Percentiles rank a stretch among this genome's conserved stretches.
Conservation (phyloP, 768 basidiomycete genomes). For the Tylopilus vinaceipallidus region DNA sequence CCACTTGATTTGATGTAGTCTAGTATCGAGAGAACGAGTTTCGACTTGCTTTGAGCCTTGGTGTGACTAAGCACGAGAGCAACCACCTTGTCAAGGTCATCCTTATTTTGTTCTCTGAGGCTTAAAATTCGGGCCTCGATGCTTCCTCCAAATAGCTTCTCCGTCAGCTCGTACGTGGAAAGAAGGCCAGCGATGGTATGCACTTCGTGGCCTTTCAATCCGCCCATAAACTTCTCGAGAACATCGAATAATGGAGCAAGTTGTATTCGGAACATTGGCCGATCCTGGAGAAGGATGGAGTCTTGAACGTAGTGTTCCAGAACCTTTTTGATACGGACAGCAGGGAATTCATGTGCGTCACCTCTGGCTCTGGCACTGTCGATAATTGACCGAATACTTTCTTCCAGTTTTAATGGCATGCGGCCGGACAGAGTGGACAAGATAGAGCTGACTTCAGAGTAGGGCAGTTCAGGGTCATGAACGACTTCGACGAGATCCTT, state of each 20-base stretch:
- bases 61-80: slow-evolving; percentile 90
- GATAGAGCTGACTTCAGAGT: slow-evolving; percentile 78
- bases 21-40: slow-evolving; percentile 79
- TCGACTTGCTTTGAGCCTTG: slow-evolving; percentile 91
- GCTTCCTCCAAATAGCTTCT: slow-evolving; percentile 90
- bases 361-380: slow-evolving; percentile 74
- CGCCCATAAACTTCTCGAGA: slow-evolving; percentile 75
- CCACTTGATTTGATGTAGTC: slow-evolving; percentile 87
- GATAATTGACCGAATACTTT: slow-evolving; percentile 73
- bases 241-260: slow-evolving; percentile 69
- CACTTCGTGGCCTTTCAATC: slow-evolving; percentile 86
- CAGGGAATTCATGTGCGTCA: slow-evolving; percentile 85
- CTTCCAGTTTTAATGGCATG: slow-evolving; percentile 90
- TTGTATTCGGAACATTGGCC: slow-evolving; percentile 72
- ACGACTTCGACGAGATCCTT: slow-evolving; percentile 85
- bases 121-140: slow-evolving; percentile 90
- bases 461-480: slow-evolving; percentile 84
- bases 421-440: slow-evolving; percentile 89
- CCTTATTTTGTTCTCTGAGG: slow-evolving; percentile 90
- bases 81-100: slow-evolving; percentile 85
- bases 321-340: slow-evolving; percentile 77
- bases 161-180: slow-evolving; percentile 77
- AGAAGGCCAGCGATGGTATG: slow-evolving; percentile 74
- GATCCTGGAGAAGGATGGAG: slow-evolving; percentile 76
- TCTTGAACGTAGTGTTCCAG: slow-evolving; percentile 85